Evolutionary conservation across 805 yeast species (phyloP), one percentile per base, ranked within the genome.

Genomic region (Sugiyamaella lignohabitans): DNA sequence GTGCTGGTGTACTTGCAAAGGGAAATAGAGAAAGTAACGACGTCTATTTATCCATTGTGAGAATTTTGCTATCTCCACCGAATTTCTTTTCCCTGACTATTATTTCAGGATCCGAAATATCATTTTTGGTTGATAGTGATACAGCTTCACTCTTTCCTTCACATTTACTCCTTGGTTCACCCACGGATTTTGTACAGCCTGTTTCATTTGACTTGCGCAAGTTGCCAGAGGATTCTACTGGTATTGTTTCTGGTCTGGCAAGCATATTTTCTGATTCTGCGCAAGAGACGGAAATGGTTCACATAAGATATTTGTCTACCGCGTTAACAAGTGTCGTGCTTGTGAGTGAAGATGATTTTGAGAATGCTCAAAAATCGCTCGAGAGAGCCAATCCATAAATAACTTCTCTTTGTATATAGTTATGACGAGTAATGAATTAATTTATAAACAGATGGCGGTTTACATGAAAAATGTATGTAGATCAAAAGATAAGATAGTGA

Each of bases 211-310:
- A 80, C 57, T 68, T 80, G 49, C 65, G 71, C 11, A 62, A 64
- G 23, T 58, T 80, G 20, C 85, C 85, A 0, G 61, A 76, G 16
- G 80, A 80, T 59, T 67, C 78, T 5, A 78, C 80, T 19, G 87
- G 87, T 36, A 78, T 81, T 42, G 84, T 80, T 1, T 79, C 84
- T 0, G 83, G 84, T 1, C 70, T 81, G 19, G 84, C 86, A 0
- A 64, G 75, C 35, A 69, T 66, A 46, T 60, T 80, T 20, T 14
- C 20, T 6, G 11, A 35, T 18, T 8, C 17, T 6, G 30, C 6
- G 6, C 30, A 27, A 27, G 10, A 27, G 6, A 27, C 8, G 32
- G 41, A 38, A 10, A 38, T 38, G 27, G 65, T 70, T 68, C 45
- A 50, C 39, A 56, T 57, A 55, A 45, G 78, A 56, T 81, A 79